phyloP scores from a whole-genome alignment of 176 grass and related monocot genomes.

The Melocanna baccifera region DNA sequence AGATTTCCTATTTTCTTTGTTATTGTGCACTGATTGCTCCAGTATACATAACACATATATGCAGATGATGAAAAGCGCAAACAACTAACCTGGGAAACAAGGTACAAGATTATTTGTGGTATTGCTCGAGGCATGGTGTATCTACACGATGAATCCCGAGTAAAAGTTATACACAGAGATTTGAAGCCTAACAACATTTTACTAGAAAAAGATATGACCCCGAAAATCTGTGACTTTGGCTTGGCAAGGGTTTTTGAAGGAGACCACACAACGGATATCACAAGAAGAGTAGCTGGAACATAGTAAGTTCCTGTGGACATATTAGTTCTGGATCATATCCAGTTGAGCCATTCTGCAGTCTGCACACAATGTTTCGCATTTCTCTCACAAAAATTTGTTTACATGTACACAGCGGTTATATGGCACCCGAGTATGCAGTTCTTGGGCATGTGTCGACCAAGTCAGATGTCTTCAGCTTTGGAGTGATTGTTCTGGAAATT shows the following conservation, averaged over 20 bases:
- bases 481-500: conserved; percentile 57
- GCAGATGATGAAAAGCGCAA: conserved; percentile 2
- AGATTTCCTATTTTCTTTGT: background rate
- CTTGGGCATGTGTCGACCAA: conserved; percentile 46
- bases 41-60: background rate
- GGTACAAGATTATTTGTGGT: conserved; percentile 64
- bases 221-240: conserved; percentile 69
- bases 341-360: background rate
- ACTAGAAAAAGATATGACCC: conserved; percentile 62
- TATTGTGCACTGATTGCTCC: background rate
- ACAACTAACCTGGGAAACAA: conserved; percentile 48
- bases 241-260: conserved; percentile 59
- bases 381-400: background rate
- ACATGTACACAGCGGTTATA: conserved; percentile 25
- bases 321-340: background rate
- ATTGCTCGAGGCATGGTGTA: conserved; percentile 61
- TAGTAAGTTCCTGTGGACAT: background rate
- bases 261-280: conserved; percentile 49
- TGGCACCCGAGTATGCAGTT: conserved; percentile 53
- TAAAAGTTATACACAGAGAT: conserved; percentile 64
- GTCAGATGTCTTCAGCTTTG: conserved; percentile 54
- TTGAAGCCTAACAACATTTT: conserved; percentile 72
- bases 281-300: conserved; percentile 72
- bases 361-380: background rate
- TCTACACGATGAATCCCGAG: conserved; percentile 57